Evolutionary conservation across 805 yeast species (phyloP), one percentile per base, ranked within the genome.

Genomic region (Candida vartiovaarae): DNA sequence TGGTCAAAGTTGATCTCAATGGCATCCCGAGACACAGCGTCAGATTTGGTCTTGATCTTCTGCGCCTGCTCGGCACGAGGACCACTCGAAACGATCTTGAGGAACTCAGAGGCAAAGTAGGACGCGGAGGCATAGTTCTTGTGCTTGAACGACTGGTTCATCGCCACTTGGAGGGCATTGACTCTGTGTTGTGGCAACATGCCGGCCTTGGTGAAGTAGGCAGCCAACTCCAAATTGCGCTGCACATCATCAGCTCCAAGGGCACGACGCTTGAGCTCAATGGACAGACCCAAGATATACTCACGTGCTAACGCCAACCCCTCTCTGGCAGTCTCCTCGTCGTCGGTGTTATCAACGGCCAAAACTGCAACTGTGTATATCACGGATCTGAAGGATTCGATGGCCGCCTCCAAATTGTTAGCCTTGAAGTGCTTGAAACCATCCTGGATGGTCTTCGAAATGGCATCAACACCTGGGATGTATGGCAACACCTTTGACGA

Each of bases 141-240:
- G 62, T 83, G 74, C 62, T 84, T 86, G 75, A 86, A 89, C 34
- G 93, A 79, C 69, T 87, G 95, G 37, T 84, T 80, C 93, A 91
- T 85, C 34, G 99, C 99, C 44, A 89, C 96, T 63, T 88, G 95
- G 56, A 89, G 72, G 9, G 98, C 96, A 59, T 88, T 83, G 42
- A 83, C 78, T 47, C 84, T 78, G 65, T 93, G 99, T 6, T 84
- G 82, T 32, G 85, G 81, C 51, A 84, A 87, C 54, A 93, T 74
- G 51, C 84, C 77, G 27, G 90, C 82, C 60, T 78, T 81, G 10
- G 99, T 88, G 71, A 93, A 95, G 66, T 91, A 91, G 1, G 98
- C 95, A 5, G 99, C 98, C 53, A 93, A 71, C 65, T 93, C 98
- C 59, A 93, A 73, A 64, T 88, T 90, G 50, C 98, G 84, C 64